Base-by-base conservation (phyloP, 139 green algal species). In the Micromonas commoda region DNA sequence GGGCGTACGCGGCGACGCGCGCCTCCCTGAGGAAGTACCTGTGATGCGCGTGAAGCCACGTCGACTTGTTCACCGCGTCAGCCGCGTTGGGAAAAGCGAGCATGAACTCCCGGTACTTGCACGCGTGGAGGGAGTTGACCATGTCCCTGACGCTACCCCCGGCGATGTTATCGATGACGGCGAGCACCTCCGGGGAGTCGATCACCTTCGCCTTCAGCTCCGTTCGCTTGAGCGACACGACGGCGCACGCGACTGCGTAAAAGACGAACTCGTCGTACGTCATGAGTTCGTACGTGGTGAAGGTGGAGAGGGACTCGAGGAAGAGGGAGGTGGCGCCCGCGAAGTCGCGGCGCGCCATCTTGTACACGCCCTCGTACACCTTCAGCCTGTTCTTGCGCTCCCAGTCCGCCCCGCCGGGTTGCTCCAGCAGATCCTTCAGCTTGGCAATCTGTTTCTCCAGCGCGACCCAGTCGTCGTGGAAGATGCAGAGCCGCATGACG, bases 361-460 rank as follows among this genome's bases (percentile, higher is more conserved):
- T 80, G 82, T 91, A 92, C 23, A 97, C 71, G 0, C 90, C 92
- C 79, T 99, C 92, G 80, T 99, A 99, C 80, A 99, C 95, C 88
- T 98, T 99, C 70, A 99, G 90, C 64, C 91, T 90, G 87, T 99
- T 99, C 81, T 97, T 97, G 65, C 94, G 88, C 90, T 99, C 96
- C 96, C 96, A 99, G 89, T 99, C 96, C 1, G 92, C 95, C 2
- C 85, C 80, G 0, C 93, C 93, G 31, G 71, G 68, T 32, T 92
- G 85, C 32, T 90, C 90, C 38, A 93, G 95, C 74, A 98, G 81
- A 72, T 82, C 78, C 79, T 91, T 87, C 0, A 85, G 88, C 24
- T 81, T 77, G 0, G 84, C 84, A 24, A 97, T 80, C 67, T 87
- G 65, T 24, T 82, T 76, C 87, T 93, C 93, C 65, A 96, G 87